These are phyloP conservation scores for Boletus sensibilis DNA, from an alignment of 768 basidiomycete species.

Conservation along the genomic window DNA sequence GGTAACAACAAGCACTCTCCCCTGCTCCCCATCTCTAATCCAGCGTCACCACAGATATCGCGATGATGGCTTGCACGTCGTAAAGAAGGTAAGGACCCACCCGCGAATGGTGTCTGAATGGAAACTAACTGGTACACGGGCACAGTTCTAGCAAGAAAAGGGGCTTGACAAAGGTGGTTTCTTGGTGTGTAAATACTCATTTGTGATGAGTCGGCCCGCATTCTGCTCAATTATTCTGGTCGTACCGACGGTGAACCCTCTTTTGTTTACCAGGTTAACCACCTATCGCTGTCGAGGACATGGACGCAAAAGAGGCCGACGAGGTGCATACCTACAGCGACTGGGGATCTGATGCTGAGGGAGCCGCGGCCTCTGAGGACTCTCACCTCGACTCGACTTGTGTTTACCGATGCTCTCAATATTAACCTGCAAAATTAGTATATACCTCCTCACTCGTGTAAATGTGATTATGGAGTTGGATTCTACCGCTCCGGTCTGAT, in stretches of 20 bases:
- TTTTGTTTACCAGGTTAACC: slow-evolving; percentile 22
- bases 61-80: slow-evolving; percentile 84
- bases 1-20: slow-evolving; percentile 40
- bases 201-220: slow-evolving; percentile 53
- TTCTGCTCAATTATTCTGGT: neutral
- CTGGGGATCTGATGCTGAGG: slow-evolving; percentile 5
- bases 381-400: neutral
- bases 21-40: neutral
- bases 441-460: neutral
- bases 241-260: neutral
- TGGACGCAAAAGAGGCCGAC: neutral
- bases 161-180: slow-evolving; percentile 69
- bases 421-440: neutral
- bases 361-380: neutral
- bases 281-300: slow-evolving; percentile 24
- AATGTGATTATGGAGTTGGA: too few relatives aligned
- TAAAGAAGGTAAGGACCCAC: slow-evolving; percentile 55
- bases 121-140: neutral
- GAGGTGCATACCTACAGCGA: neutral
- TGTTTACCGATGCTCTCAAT: neutral
- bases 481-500: too few relatives aligned
- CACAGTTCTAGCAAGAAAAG: slow-evolving; percentile 69
- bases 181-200: slow-evolving; percentile 82
- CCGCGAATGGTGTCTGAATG: neutral
- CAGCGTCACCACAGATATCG: slow-evolving; percentile 55